Base-by-base conservation (phyloP, 139 green algal species). In the Chlorella sp. region DNA sequence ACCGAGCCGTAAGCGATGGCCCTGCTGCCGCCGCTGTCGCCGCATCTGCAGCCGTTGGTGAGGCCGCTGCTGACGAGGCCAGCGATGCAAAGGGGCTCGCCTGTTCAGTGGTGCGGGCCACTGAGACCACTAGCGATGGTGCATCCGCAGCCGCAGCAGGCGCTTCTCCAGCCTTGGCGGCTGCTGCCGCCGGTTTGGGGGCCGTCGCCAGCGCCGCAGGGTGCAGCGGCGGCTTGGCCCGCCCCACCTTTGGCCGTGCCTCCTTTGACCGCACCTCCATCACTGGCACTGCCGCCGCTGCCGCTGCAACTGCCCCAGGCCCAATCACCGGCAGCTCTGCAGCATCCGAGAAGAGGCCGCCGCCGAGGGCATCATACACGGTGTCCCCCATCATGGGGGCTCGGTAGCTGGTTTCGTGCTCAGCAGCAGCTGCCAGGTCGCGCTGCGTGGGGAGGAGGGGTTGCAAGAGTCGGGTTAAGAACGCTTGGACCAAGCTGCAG, bases 331-430 rank as follows among this genome's bases (percentile, higher is more conserved):
- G 34, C 36, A 74, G 81, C 24, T 73, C 69, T 3, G 36, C 82
- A 17, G 72, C 19, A 9, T 90, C 87, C 11, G 84, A 70, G 84
- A 94, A 94, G 36, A 94, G 84, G 46, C 84, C 88, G 20, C 76
- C 76, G 5, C 62, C 87, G 74, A 85, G 62, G 38, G 46, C 34
- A 77, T 89, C 80, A 72, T 79, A 88, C 56, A 65, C 68, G 7
- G 64, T 41, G 34, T 69, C 72, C 11, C 65, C 85, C 76, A 79
- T 79, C 17, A 80, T 30, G 24, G 69, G 40, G 6, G 51, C 54
- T 6, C 81, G 67, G 51, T 48, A 73, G 68, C 77, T 83, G 77
- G 60, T 83, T 62, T 38, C 28, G 38, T 14, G 60, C 60, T 48
- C 30, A 0, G 60, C 77, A 0, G 77, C 77, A 8, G 58, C 58